Base-by-base conservation (phyloP, 2,329 filamentous ascomycete genomes). In the Aureobasidium vineae region DNA sequence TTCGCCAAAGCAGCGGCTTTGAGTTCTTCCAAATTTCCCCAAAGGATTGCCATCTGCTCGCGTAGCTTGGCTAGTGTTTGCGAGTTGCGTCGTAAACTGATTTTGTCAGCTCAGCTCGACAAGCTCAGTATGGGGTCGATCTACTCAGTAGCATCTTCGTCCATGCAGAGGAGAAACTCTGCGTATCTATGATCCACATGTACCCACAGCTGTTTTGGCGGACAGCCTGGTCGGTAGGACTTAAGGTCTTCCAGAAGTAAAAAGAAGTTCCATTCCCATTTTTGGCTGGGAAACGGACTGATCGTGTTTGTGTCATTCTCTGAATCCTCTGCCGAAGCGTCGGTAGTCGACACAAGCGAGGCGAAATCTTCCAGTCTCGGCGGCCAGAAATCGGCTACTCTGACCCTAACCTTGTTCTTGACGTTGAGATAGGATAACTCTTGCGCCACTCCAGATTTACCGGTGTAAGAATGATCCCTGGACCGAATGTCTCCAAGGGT, bases 211-310 rank as follows among this genome's bases (percentile, higher is more conserved):
- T 81, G 80, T 7, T 82, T 74, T 16, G 79, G 83, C 16, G 75
- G 71, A 40, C 74, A 71, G n/a, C 73, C 70, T 65, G 73, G 72
- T 23, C 19, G 33, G 52, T 26, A 71, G 50, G 72, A 73, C 38
- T 78, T 75, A 0, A 85, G 87, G 70, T 93, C 90, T 76, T 96
- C 90, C 1, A 97, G 84, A 15, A 90, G 82, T 28, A 98, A 82
- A 26, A 85, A 86, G 76, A 97, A 97, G 16, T 85, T 84, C 93
- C 93, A 97, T 75, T 95, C 87, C 90, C 91, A 97, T 8, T 68
- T 76, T 69, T 63, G 71, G 50, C 52, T 73, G 65, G 15, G 1
- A 1, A 5, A 66, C 70, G 76, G 78, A 23, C 68, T 71, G 5
- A 70, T 69, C 52, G 77, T 73, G 16, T 70, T 71, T 4, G 21